Percentiles rank a stretch among this genome's conserved stretches.
Evolutionary conservation across 2,329 filamentous ascomycete genomes (phyloP).

Genomic region (Pyrenochaeta sp.): DNA sequence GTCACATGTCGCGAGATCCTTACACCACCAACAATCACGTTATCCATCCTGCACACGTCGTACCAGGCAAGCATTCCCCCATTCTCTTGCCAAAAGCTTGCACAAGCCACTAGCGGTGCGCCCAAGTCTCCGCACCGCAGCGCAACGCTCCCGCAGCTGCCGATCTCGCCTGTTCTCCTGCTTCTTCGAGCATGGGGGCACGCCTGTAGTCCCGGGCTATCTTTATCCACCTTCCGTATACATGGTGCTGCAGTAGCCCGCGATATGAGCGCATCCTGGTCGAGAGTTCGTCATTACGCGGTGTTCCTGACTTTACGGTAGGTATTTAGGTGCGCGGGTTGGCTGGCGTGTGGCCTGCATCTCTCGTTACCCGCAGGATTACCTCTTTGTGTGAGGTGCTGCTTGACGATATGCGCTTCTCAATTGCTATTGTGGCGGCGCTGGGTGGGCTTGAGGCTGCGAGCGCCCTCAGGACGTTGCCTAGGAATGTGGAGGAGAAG

Average conservation of each 20-base stretch:
- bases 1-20: too few relatives aligned
- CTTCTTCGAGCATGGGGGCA: constrained; percentile 29
- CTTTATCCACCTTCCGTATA: constrained; percentile 38
- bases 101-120: constrained; percentile 5
- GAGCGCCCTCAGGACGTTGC: constrained; percentile 25
- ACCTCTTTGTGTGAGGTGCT: constrained; percentile 1
- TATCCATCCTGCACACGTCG: too few relatives aligned
- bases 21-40: too few relatives aligned
- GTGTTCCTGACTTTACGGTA: background rate
- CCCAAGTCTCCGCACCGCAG: constrained; percentile 16
- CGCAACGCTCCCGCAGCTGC: constrained; percentile 16
- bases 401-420: constrained; percentile 34
- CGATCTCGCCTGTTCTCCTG: constrained; percentile 35
- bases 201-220: constrained; percentile 16
- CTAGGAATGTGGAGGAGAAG: constrained; percentile 26
- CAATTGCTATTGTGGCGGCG: constrained; percentile 25
- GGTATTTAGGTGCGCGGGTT: constrained; percentile 10
- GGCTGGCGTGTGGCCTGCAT: constrained; percentile 2
- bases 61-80: too few relatives aligned
- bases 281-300: constrained; percentile 13
- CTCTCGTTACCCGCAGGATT: constrained; percentile 6
- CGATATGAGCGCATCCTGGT: constrained; percentile 23
- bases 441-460: constrained; percentile 34
- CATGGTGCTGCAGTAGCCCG: constrained; percentile 14
- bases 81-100: too few relatives aligned